phyloP scores from a whole-genome alignment of 169 alveolate genomes.

The Plasmodium gaboni region DNA sequence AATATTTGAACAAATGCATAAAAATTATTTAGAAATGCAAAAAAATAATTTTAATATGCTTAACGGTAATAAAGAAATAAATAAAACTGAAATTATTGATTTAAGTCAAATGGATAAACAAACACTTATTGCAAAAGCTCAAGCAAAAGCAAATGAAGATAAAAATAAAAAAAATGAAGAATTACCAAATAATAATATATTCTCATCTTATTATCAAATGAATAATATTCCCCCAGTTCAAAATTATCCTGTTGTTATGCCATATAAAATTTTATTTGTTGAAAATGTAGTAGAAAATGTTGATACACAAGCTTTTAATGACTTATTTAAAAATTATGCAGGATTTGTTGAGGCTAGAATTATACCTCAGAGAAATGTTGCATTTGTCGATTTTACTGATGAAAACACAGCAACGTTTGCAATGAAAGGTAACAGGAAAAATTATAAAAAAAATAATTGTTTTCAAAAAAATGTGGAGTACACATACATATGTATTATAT shows the following conservation, averaged over 20 bases:
- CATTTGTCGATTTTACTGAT: constrained; percentile 87
- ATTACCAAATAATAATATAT: constrained; percentile 14
- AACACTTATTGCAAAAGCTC: constrained; percentile 61
- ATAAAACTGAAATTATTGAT: constrained; percentile 22
- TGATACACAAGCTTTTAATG: constrained; percentile 77
- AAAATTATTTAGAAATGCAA: constrained; percentile 78
- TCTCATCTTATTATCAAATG: constrained; percentile 59
- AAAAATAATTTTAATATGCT: constrained; percentile 44
- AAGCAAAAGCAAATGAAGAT: constrained; percentile 54
- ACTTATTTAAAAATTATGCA: constrained; percentile 79
- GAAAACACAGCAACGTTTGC: constrained; percentile 86
- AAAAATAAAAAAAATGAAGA: constrained; percentile 46
- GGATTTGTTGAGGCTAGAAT: constrained; percentile 88
- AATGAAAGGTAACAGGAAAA: constrained; percentile 75
- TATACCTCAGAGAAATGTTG: constrained; percentile 86
- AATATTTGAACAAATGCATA: constrained; percentile 82
- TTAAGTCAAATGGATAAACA: constrained; percentile 73
- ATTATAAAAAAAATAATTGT: not conserved
- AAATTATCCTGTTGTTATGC: constrained; percentile 24
- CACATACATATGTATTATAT: not conserved
- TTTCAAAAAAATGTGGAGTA: not conserved
- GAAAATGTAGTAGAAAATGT: constrained; percentile 88
- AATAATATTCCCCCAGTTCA: constrained; percentile 11
- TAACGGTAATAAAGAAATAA: constrained; percentile 31
- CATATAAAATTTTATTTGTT: constrained; percentile 84